These are phyloP conservation scores for Cardamine resedifolia DNA, from an alignment of 345 rosid genomes.

Conservation along the genomic window DNA sequence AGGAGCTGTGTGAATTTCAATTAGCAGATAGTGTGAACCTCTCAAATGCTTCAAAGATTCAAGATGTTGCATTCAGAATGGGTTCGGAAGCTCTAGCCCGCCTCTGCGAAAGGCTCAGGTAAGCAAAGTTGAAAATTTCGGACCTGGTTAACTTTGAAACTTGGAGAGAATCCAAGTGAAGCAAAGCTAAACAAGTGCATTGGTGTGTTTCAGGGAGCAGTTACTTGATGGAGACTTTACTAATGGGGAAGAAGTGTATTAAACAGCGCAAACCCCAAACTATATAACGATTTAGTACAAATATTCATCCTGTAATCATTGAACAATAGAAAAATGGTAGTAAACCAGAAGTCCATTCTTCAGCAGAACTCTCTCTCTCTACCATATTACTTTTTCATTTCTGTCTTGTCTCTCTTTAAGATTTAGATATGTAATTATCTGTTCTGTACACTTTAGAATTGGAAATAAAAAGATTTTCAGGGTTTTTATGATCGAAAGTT, in stretches of 20 bases:
- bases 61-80: constrained; percentile 77
- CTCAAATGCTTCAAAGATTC: constrained; percentile 71
- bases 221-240: constrained; percentile 44
- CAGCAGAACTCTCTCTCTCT: constrained; percentile 15
- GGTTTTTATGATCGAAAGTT: no score
- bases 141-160: not conserved
- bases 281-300: constrained; percentile 1
- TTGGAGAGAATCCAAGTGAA: constrained; percentile 12
- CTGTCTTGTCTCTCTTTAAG: constrained; percentile 12
- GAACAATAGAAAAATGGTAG: not conserved
- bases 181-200: constrained; percentile 19
- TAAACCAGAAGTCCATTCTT: constrained; percentile 24
- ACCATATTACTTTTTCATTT: constrained; percentile 17
- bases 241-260: constrained; percentile 45
- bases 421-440: constrained; percentile 21
- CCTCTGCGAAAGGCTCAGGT: constrained; percentile 90
- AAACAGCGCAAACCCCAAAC: constrained; percentile 9
- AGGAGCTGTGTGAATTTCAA: constrained; percentile 89
- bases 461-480: not conserved
- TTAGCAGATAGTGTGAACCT: constrained; percentile 73
- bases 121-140: constrained; percentile 1
- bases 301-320: constrained; percentile 9
- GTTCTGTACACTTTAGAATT: not conserved
- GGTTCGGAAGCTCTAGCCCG: constrained; percentile 94
- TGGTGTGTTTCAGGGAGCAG: constrained; percentile 65